These are phyloP conservation scores for Quercus tomentella DNA, from an alignment of 331 rosid genomes.

Conservation along the genomic window DNA sequence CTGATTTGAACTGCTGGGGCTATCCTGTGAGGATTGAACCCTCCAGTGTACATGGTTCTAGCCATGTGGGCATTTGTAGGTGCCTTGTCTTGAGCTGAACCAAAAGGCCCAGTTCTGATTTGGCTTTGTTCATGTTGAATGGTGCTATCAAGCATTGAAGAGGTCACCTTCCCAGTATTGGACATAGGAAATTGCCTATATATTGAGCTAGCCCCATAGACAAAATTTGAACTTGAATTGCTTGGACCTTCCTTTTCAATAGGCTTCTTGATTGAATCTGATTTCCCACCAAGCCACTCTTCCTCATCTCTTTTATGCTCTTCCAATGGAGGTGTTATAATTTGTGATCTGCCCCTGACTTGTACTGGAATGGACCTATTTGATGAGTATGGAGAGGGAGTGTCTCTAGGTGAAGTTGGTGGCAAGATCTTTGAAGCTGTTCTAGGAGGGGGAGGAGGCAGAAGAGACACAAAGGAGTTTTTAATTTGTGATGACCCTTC, in stretches of 20 bases:
- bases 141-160: background rate
- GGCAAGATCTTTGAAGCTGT: constrained; percentile 33
- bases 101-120: background rate
- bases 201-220: constrained; percentile 6
- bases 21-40: constrained; percentile 22
- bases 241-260: background rate
- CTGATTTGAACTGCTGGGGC: constrained; percentile 47
- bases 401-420: background rate
- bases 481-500: constrained; percentile 17
- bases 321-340: constrained; percentile 20
- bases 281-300: constrained; percentile 20
- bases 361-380: constrained; percentile 16
- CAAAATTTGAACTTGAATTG: background rate
- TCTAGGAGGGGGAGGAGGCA: constrained; percentile 40
- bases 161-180: background rate
- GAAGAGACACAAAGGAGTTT: constrained; percentile 24
- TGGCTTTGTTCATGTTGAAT: background rate
- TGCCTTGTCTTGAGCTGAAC: constrained; percentile 1
- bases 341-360: constrained; percentile 12
- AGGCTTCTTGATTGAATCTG: background rate
- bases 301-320: constrained; percentile 33
- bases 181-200: constrained; percentile 16
- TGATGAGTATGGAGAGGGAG: background rate
- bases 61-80: background rate
- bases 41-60: constrained; percentile 17